Base-by-base conservation (phyloP, 805 yeast genomes). In the Lipomyces sp. region DNA sequence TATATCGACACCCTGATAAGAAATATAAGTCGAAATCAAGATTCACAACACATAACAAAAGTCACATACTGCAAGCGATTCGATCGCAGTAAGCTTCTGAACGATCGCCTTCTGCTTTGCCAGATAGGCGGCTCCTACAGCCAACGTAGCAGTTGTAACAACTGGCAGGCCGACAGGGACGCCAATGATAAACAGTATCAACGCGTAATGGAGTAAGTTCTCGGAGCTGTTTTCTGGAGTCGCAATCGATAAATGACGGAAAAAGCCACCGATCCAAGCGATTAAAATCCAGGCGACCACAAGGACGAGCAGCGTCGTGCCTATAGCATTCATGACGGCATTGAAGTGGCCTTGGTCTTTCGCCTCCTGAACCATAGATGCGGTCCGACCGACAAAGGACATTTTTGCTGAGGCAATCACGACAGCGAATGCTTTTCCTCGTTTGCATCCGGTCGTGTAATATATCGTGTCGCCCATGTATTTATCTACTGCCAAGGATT, bases 161-260 rank as follows among this genome's bases (percentile, higher is more conserved):
- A 97, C 97, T 81, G 97, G 97, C 80, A 92, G 87, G 90, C 97
- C 97, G 75, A 92, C 97, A 81, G 97, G 97, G 76, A 92, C 97
- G 89, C 97, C 97, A 77, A 92, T 88, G 83, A 92, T 92, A 84
- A 97, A 92, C 81, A 92, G 92, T 75, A 96, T 97, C 79, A 92
- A 84, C 76, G 97, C 89, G 89, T 87, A 90, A 85, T 97, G 87
- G 80, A 92, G 85, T 83, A 92, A 90, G 76, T 88, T 84, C 74
- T 75, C 73, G 42, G 75, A 72, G 48, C 75, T 66, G 75, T 73
- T 67, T 73, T 77, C 80, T 56, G 79, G 79, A 77, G 90, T 85
- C 77, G 92, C 97, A 80, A 92, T 91, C 79, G 83, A 85, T 80
- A 86, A 87, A 75, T 96, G 86, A 85, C 97, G 87, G 89, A 92